Evolutionary conservation across 352 stramenopile species (phyloP).

Genomic region (Thalassiosira exigua): DNA sequence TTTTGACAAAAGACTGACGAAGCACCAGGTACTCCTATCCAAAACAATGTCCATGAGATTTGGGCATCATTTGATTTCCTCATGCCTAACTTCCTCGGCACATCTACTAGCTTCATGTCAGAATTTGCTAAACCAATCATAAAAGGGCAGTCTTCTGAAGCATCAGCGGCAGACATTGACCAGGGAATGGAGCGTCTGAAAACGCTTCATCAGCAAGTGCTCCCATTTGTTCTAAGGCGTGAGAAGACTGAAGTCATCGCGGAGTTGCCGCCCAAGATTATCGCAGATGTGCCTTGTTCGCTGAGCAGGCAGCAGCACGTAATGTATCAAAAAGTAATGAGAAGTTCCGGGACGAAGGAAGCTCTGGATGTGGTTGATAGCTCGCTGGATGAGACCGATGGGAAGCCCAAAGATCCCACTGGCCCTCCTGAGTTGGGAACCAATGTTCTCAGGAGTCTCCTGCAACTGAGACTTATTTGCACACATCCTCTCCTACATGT

Average conservation of each 20-base stretch:
- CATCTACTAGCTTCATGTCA: slow-evolving; percentile 69
- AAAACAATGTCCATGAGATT: slow-evolving; percentile 97
- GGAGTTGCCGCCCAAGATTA: slow-evolving; percentile 97
- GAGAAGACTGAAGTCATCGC: slow-evolving; percentile 96
- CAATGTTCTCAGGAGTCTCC: slow-evolving; percentile 76
- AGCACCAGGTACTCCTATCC: slow-evolving; percentile 91
- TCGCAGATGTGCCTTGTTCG: slow-evolving; percentile 91
- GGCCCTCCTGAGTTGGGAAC: slow-evolving; percentile 34
- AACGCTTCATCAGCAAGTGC: slow-evolving; percentile 92
- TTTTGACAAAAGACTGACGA: slow-evolving; percentile 2
- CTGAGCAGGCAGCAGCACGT: slow-evolving; percentile 89
- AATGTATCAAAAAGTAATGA: slow-evolving; percentile 86
- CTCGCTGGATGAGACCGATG: slow-evolving; percentile 26
- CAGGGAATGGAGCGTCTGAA: slow-evolving; percentile 90
- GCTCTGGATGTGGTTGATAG: slow-evolving; percentile 58
- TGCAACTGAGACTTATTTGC: slow-evolving; percentile 92
- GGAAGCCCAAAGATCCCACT: slow-evolving; percentile 12
- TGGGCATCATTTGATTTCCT: slow-evolving; percentile 98
- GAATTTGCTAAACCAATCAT: slow-evolving; percentile 81
- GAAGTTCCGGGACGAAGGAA: slow-evolving; percentile 53
- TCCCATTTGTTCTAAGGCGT: slow-evolving; percentile 96
- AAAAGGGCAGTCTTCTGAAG: slow-evolving; percentile 66
- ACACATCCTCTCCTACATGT: slow-evolving; percentile 92
- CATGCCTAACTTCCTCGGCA: slow-evolving; percentile 96
- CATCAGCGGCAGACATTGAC: slow-evolving; percentile 63